Evolutionary conservation across 73 alveolate species (phyloP).

Genomic region (Tetrahymena thermophila): DNA sequence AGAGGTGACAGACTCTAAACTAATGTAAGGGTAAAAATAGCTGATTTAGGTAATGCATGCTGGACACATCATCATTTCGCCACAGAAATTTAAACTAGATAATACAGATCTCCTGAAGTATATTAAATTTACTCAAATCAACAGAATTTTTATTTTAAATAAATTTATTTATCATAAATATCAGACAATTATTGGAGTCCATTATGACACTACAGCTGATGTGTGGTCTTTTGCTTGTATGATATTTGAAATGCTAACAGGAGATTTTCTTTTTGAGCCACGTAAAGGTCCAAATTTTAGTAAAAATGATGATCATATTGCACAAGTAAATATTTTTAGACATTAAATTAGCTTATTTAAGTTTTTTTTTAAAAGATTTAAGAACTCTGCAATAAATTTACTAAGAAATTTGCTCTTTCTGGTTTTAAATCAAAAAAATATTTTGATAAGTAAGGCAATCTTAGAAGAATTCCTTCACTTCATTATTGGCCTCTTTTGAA

Average conservation of each 20-base stretch:
- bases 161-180: background rate
- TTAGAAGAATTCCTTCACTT: constrained; percentile 68
- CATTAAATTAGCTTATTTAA: background rate
- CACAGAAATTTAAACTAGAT: constrained; percentile 81
- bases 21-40: constrained; percentile 63
- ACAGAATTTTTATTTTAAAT: background rate
- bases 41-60: constrained; percentile 93
- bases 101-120: constrained; percentile 99
- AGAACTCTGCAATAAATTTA: constrained; percentile 90
- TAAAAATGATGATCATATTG: constrained; percentile 93
- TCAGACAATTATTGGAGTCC: constrained; percentile 66
- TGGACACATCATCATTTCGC: constrained; percentile 89
- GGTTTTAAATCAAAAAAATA: constrained; percentile 75
- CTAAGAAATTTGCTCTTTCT: constrained; percentile 75
- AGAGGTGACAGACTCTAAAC: background rate
- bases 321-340: constrained; percentile 22
- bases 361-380: constrained; percentile 40
- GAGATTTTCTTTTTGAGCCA: constrained; percentile 98
- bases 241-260: constrained; percentile 96
- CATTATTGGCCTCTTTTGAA: constrained; percentile 72
- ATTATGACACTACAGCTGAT: constrained; percentile 92
- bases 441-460: constrained; percentile 75
- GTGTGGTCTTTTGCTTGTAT: constrained; percentile 95
- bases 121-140: background rate
- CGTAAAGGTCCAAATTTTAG: constrained; percentile 78